Percentiles rank a stretch among this genome's conserved stretches.
Conservation (phyloP, 1,139 yeast genomes). For the Yamadazyma spencermartinsiae region DNA sequence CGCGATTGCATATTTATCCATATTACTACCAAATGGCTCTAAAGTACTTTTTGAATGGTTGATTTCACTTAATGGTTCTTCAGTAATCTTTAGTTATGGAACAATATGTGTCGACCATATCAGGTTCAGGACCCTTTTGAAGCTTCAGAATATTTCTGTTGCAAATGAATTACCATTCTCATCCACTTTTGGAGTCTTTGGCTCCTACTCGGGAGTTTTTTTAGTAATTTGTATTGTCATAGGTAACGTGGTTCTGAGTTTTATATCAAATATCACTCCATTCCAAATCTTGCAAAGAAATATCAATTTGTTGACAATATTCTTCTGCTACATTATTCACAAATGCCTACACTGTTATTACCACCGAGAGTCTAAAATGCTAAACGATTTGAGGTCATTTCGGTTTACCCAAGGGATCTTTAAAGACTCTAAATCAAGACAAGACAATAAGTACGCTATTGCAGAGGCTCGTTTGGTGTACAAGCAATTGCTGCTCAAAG, state of each 20-base stretch:
- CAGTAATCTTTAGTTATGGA: conserved; percentile 36
- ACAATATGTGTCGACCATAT: conserved; percentile 30
- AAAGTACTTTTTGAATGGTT: conserved; percentile 31
- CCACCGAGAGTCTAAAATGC: conserved; percentile 7
- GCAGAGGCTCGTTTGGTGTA: neutral
- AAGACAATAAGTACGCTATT: neutral
- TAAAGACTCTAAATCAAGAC: neutral
- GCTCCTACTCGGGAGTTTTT: conserved; percentile 14
- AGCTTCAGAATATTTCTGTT: conserved; percentile 19
- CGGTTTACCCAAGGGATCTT: neutral
- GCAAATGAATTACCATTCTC: conserved; percentile 14
- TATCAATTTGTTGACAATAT: neutral
- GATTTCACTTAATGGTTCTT: conserved; percentile 35
- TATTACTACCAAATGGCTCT: conserved; percentile 7
- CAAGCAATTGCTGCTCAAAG: neutral
- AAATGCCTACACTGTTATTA: neutral
- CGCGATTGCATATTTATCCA: conserved; percentile 7
- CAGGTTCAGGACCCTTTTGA: conserved; percentile 24
- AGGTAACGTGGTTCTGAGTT: neutral
- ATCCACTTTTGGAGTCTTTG: conserved; percentile 13
- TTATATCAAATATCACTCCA: neutral
- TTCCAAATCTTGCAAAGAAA: neutral
- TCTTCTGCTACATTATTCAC: neutral
- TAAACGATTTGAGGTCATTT: neutral
- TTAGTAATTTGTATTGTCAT: conserved; percentile 11